Percentiles rank a stretch among this genome's conserved stretches.
Evolutionary conservation across 2,329 filamentous ascomycete species (phyloP).

Genomic region (Fusarium neocosmosporiellum): DNA sequence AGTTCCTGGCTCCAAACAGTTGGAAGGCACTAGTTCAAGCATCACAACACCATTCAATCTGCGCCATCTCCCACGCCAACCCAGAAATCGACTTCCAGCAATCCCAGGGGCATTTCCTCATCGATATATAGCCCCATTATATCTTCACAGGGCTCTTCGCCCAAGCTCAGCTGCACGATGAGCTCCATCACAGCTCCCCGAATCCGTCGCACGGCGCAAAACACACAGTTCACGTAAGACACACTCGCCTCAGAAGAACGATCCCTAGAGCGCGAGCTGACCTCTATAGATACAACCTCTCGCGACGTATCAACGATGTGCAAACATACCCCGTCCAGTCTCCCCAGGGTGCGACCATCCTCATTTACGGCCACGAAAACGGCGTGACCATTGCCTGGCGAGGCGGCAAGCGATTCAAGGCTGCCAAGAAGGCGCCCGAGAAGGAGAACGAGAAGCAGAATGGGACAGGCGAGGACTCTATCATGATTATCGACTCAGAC

Average conservation of each 20-base stretch:
- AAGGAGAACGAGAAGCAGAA: slow-evolving; percentile 62
- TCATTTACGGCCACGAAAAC: slow-evolving; percentile 73
- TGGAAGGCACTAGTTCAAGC: slow-evolving; percentile 1
- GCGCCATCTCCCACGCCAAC: not conserved
- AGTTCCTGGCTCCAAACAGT: slow-evolving; percentile 33
- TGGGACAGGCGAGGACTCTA: slow-evolving; percentile 61
- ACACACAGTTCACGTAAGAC: slow-evolving; percentile 60
- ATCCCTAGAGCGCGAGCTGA: slow-evolving; percentile 5
- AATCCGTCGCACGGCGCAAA: slow-evolving; percentile 60
- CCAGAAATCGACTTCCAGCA: not conserved
- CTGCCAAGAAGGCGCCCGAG: slow-evolving; percentile 48
- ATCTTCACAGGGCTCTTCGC: slow-evolving; percentile 34
- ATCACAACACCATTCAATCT: slow-evolving; percentile 10
- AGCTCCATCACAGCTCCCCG: slow-evolving; percentile 50
- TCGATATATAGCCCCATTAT: not conserved
- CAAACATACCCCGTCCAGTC: slow-evolving; percentile 71
- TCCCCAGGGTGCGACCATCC: slow-evolving; percentile 71
- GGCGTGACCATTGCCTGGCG: slow-evolving; percentile 72
- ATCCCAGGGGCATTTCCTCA: not conserved
- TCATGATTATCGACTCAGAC: slow-evolving; percentile 74
- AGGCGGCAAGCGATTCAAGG: slow-evolving; percentile 70
- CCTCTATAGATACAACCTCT: slow-evolving; percentile 65
- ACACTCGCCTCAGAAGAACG: not conserved
- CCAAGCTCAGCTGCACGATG: slow-evolving; percentile 45
- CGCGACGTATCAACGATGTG: slow-evolving; percentile 67